Percentiles rank a stretch among this genome's conserved stretches.
Evolutionary conservation across 176 grass and related monocot genomes (phyloP).

Genomic region (Eleusine coracana): DNA sequence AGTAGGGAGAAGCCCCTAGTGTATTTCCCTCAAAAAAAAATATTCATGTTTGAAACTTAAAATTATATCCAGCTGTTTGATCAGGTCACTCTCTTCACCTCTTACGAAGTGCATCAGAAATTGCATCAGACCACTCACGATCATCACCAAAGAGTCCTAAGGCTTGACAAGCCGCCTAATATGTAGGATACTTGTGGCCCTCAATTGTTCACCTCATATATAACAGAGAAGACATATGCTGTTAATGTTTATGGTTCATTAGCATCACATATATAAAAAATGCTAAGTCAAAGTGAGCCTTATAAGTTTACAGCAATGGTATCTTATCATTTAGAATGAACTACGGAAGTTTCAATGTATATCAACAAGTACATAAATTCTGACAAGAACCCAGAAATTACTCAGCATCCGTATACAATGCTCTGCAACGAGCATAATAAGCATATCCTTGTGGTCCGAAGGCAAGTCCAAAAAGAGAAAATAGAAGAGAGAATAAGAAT

Average conservation of each 20-base stretch:
- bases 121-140: no score
- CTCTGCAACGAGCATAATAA: conserved; percentile 37
- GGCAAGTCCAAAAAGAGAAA: conserved; percentile 17
- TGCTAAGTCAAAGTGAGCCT: no score
- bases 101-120: no score
- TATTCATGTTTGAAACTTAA: neutral
- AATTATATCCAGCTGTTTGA: neutral
- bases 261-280: neutral
- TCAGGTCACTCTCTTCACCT: neutral
- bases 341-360: conserved; percentile 14
- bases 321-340: neutral
- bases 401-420: conserved; percentile 40
- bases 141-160: no score
- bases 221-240: no score
- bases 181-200: no score
- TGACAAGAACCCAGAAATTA: conserved; percentile 33
- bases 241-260: no score
- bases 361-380: conserved; percentile 36
- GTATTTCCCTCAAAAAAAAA: no score
- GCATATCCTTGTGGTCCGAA: conserved; percentile 20
- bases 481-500: conserved; percentile 17
- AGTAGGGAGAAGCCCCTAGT: no score
- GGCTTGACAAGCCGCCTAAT: no score
- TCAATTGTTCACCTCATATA: no score
- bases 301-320: no score